Percentiles rank a stretch among this genome's conserved stretches.
These are phyloP conservation scores for Fraxinus baroniana DNA, from an alignment of 305 asterid species.

Conservation along the genomic window DNA sequence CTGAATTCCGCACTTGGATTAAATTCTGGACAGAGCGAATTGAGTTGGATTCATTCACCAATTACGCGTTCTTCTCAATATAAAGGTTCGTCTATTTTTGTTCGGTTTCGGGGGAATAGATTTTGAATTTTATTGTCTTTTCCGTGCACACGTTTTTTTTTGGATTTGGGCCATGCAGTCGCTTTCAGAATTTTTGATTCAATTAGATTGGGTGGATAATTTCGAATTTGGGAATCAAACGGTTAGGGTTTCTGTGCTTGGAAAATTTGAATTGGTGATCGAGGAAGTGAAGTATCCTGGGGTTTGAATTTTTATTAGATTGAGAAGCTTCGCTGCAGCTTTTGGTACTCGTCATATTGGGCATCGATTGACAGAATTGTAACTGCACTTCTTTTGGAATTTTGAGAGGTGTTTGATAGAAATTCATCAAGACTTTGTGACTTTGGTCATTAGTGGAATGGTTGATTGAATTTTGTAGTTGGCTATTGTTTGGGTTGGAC, in stretches of 20 bases:
- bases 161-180: constrained; percentile 17
- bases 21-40: constrained; percentile 30
- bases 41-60: constrained; percentile 28
- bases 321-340: constrained; percentile 12
- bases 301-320: background rate
- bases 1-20: constrained; percentile 31
- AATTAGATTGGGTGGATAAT: constrained; percentile 7
- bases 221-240: constrained; percentile 9
- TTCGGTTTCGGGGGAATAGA: constrained; percentile 1
- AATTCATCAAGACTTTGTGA: constrained; percentile 18
- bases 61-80: constrained; percentile 30
- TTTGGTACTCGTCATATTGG: background rate
- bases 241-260: background rate
- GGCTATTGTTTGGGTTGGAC: constrained; percentile 16
- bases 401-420: constrained; percentile 6
- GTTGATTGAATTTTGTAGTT: constrained; percentile 10
- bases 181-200: constrained; percentile 21
- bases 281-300: background rate
- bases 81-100: constrained; percentile 28
- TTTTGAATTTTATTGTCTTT: background rate
- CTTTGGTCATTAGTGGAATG: constrained; percentile 12
- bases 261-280: background rate
- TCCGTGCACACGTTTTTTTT: background rate
- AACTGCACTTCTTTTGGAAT: background rate
- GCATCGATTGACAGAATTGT: constrained; percentile 6